Evolutionary conservation across 495 filamentous ascomycete genomes (phyloP), one percentile per base, ranked within the genome.

Genomic region (Neurospora intermedia): DNA sequence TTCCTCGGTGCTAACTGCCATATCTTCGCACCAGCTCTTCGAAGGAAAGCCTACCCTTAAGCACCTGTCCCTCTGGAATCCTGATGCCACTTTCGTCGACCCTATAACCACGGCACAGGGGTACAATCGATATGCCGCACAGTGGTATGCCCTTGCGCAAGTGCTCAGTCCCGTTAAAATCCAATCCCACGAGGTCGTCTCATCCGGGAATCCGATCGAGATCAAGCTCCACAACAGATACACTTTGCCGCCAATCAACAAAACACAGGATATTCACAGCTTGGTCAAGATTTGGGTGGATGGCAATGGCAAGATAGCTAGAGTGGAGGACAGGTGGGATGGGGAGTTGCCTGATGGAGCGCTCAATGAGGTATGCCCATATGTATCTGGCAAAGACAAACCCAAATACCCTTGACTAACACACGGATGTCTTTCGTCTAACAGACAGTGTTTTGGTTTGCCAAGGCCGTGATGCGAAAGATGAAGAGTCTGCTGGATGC

Each of bases 271-370:
- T 16, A 88, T 90, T 43, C 72, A 82, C 45, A 86, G 83, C 71
- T 76, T 80, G 35, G 77, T 89, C 27, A 79, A 80, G n/a, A 87
- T 89, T 59, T 78, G 80, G 54, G 79, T 81, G 8, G 80, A 80
- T 70, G 78, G 78, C 38, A 77, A 79, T 5, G 82, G 81, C 27
- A 85, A 83, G 79, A 89, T 90, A 54, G 80, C 77, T 15, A 85
- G 82, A 73, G 82, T 89, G 9, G 85, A 89, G 78, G 88, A 89
- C 75, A 82, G 83, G 73, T 90, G 88, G 88, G 81, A 86, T 77
- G 86, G 84, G 9, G 81, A 86, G 48, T 71, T 89, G 74, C 85
- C 86, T 0, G 86, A 87, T 35, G 80, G 84, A 1, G 71, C 75
- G 0, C 78, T 88, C 72, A 79, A 77, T 16, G 83, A 87, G 77